A percentile compares a stretch with the other conserved stretches of the same genome.
phyloP scores from a whole-genome alignment of 2,329 filamentous ascomycete genomes.

The Epichloe coenophiala region DNA sequence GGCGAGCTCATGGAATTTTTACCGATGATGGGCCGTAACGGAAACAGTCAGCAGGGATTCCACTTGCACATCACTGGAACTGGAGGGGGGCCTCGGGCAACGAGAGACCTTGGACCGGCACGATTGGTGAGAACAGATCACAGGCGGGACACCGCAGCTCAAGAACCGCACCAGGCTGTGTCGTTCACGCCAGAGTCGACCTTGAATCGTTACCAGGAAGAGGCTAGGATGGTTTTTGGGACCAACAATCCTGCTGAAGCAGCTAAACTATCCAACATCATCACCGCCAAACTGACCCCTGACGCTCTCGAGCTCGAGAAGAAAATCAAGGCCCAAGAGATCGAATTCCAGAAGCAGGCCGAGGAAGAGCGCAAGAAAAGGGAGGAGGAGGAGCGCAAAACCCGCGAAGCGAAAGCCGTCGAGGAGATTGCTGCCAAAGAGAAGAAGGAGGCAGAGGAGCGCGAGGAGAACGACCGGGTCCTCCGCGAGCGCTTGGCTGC shows the following conservation, averaged over 20 bases:
- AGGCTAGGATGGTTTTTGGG: conserved; percentile 77
- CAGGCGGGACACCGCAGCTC: conserved; percentile 31
- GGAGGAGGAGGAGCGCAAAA: conserved; percentile 51
- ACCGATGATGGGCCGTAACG: conserved; percentile 30
- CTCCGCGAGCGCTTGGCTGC: conserved; percentile 31
- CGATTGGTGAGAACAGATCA: conserved; percentile 33
- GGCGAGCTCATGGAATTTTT: conserved; percentile 43
- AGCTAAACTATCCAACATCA: conserved; percentile 50
- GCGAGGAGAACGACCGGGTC: conserved; percentile 32
- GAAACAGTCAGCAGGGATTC: conserved; percentile 36
- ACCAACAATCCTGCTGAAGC: conserved; percentile 49
- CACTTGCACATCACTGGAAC: conserved; percentile 45
- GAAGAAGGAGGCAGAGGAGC: conserved; percentile 58
- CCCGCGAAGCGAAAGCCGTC: conserved; percentile 58
- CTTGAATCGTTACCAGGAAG: conserved; percentile 71
- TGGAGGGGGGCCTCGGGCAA: conserved; percentile 32
- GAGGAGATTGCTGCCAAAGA: conserved; percentile 53
- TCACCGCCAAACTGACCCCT: conserved; percentile 65
- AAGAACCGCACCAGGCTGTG: conserved; percentile 61
- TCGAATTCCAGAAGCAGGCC: conserved; percentile 33
- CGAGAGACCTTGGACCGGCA: conserved; percentile 32
- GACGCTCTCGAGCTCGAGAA: conserved; percentile 73
- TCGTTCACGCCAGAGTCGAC: conserved; percentile 63
- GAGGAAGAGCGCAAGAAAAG: conserved; percentile 48
- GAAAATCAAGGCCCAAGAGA: conserved; percentile 48